Base-by-base conservation (phyloP, 441 rosid genomes). In the Theobroma grandiflorum region DNA sequence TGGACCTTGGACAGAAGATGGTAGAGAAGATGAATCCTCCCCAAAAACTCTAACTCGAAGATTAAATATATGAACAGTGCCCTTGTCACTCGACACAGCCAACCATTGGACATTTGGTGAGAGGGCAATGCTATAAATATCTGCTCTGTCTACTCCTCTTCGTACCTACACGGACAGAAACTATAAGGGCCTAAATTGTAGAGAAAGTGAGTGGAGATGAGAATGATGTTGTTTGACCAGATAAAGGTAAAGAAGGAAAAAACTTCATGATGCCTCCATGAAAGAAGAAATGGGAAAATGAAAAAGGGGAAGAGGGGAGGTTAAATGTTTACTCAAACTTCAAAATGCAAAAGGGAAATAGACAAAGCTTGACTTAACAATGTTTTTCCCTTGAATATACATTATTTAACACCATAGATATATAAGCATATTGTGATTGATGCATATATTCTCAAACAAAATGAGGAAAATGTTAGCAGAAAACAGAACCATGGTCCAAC, bases 101-200 rank as follows among this genome's bases (percentile, higher is more conserved):
- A 96, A 80, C 98, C 99, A 94, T 84, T 93, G 98, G 61, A 90
- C 92, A 80, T 89, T 88, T 33, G 89, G 88, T 58, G 98, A 94
- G 74, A 93, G 89, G 62, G 98, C 85, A 85, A 96, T 87, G 77
- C 96, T 91, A 67, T 89, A 89, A 81, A 96, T 94, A 78, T 93
- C 97, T 76, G 98, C 98, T 87, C 93, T 88, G 81, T 92, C 97
- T 77, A 91, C 89, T 75, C 98, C 98, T 90, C 97, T 90, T 81
- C 96, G 90, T 47, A 94, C 97, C 98, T 94, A 80, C 62, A 86
- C 15, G 26, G 79, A 77, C 76, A 83, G 68, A 57, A 67, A 55
- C 61, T 37, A 64, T 35, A 42, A 71, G 67, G 52, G 43, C 76
- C 70, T 52, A 38, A 59, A 58, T 71, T 77, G 14, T 62, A 33